Evolutionary conservation across 352 stramenopile species (phyloP).

Genomic region (Pythium vanterpoolii): DNA sequence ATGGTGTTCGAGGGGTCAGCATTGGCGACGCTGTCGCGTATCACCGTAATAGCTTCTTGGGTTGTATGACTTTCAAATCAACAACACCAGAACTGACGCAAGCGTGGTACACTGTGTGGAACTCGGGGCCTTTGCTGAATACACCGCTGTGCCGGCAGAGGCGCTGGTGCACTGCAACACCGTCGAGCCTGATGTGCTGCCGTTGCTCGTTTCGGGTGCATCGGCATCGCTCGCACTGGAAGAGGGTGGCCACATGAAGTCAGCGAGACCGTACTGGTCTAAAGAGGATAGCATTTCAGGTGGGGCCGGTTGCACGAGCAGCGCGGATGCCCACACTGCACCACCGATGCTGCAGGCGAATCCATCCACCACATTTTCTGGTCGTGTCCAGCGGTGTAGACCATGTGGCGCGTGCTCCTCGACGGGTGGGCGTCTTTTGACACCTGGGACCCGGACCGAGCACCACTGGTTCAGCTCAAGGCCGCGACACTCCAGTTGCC

Average conservation of each 20-base stretch:
- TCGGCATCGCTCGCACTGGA: too few species aligned
- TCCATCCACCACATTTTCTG: not conserved
- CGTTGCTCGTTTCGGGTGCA: too few species aligned
- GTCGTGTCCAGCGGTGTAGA: not conserved
- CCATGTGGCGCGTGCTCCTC: not conserved
- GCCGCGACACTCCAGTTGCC: not conserved
- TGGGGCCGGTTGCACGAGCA: not conserved
- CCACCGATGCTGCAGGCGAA: too few species aligned
- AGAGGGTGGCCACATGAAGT: too few species aligned
- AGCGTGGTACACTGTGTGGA: not conserved
- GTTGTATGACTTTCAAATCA: not conserved
- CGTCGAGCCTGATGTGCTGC: too few species aligned
- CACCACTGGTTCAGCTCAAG: too few species aligned
- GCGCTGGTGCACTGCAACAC: too few species aligned
- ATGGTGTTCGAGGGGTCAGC: not conserved
- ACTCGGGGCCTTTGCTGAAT: not conserved
- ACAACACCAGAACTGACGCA: not conserved
- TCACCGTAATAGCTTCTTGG: not conserved
- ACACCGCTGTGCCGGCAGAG: too few species aligned
- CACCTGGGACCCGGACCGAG: not conserved
- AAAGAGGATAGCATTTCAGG: not conserved
- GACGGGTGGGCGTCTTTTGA: not conserved
- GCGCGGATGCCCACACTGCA: constrained; percentile 2
- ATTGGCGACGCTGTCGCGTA: not conserved
- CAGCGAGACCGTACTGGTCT: too few species aligned